A percentile compares a stretch with the other conserved stretches of the same genome.
These are phyloP conservation scores for Diaporthe nobilis DNA, from an alignment of 2,329 filamentous ascomycete species.

Conservation along the genomic window DNA sequence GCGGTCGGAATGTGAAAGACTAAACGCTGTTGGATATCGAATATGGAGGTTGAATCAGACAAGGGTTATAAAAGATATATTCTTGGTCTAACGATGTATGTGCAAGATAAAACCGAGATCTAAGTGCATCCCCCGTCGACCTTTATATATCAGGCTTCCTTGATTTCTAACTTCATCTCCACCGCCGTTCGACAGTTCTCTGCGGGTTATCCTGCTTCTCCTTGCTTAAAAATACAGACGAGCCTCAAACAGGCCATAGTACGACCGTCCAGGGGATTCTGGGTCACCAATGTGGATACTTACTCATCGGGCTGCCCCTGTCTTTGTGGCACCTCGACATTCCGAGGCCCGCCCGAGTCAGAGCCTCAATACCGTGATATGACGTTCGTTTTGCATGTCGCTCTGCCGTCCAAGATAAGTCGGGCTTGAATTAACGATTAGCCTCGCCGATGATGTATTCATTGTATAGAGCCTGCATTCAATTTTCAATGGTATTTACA, in stretches of 20 bases:
- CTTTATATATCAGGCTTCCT: constrained; percentile 12
- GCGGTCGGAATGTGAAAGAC: not conserved
- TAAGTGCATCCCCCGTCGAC: not conserved
- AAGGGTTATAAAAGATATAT: not conserved
- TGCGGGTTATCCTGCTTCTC: constrained; percentile 1
- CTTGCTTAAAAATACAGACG: constrained; percentile 29
- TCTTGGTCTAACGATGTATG: not conserved
- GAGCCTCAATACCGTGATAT: constrained; percentile 15
- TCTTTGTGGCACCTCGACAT: constrained; percentile 25
- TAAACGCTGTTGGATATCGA: constrained; percentile 8
- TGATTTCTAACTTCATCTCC: constrained; percentile 16
- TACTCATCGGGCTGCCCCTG: constrained; percentile 1
- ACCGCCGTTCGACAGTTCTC: constrained; percentile 2
- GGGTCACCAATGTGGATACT: constrained; percentile 14
- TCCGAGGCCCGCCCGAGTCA: constrained; percentile 26
- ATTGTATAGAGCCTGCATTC: too few relatives aligned
- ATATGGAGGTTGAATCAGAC: not conserved
- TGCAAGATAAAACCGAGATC: too few relatives aligned
- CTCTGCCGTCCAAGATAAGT: not conserved
- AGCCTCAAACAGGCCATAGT: constrained; percentile 12
- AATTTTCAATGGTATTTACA: not conserved
- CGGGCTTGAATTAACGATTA: too few relatives aligned
- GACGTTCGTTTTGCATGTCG: not conserved
- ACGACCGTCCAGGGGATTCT: constrained; percentile 7
- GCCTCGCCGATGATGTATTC: not conserved